phyloP scores from a whole-genome alignment of 768 basidiomycete genomes.

The Boletus sp. region DNA sequence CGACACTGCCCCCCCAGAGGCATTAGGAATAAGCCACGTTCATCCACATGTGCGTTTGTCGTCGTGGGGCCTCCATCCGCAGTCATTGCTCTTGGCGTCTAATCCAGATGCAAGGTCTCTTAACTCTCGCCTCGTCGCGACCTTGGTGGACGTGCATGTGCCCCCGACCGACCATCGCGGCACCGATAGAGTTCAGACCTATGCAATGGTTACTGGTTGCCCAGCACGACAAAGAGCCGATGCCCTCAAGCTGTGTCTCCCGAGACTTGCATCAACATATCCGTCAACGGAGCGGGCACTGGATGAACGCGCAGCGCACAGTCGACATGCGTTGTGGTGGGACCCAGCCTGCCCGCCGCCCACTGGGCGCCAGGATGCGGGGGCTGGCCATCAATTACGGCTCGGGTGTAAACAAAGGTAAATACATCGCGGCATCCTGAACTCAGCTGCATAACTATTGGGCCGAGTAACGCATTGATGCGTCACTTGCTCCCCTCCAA shows the following conservation, averaged over 20 bases:
- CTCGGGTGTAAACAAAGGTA: too few species aligned
- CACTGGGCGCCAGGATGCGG: too few species aligned
- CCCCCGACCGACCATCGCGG: neutral
- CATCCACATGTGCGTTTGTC: neutral
- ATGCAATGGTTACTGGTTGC: neutral
- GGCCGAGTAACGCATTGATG: too few species aligned
- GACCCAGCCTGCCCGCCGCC: neutral
- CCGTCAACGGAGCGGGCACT: neutral
- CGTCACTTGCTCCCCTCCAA: too few species aligned
- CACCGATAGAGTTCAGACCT: neutral
- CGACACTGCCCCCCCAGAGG: neutral
- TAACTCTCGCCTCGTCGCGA: neutral
- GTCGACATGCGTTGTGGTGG: neutral
- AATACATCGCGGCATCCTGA: too few species aligned
- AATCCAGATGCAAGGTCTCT: neutral
- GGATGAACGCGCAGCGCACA: neutral
- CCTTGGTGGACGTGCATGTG: neutral
- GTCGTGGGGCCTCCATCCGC: neutral
- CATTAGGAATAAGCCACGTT: neutral
- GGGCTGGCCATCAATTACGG: too few species aligned
- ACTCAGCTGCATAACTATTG: too few species aligned
- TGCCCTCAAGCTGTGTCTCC: neutral
- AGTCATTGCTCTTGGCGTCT: neutral
- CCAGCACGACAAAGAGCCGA: neutral
- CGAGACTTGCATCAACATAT: neutral